Conservation (phyloP, 163 green algal species). For the Volvox carteri region DNA sequence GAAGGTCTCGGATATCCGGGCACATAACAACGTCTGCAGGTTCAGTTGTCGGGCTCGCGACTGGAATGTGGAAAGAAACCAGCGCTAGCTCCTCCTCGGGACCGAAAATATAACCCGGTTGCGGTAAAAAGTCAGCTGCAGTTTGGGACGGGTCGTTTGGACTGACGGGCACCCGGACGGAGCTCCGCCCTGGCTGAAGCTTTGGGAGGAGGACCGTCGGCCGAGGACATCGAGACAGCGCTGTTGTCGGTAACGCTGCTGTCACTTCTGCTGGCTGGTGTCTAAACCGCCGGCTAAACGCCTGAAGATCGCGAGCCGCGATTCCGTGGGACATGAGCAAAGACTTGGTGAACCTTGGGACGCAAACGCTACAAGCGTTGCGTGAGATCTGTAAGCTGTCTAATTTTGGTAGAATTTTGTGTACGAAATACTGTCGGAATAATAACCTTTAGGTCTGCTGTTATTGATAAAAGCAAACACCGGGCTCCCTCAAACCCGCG, state of each 20-base stretch:
- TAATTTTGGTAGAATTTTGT: too few species aligned
- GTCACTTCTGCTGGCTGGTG: neutral
- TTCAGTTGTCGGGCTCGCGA: constrained; percentile 12
- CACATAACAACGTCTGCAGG: neutral
- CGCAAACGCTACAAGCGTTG: too few species aligned
- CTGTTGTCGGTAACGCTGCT: neutral
- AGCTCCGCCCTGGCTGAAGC: neutral
- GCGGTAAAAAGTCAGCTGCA: neutral
- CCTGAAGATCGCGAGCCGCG: neutral
- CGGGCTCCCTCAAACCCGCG: too few species aligned
- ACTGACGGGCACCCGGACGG: neutral
- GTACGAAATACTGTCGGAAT: too few species aligned
- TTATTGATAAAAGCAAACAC: too few species aligned
- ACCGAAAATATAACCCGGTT: neutral
- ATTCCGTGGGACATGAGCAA: neutral
- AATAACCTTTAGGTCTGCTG: too few species aligned
- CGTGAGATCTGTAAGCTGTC: too few species aligned
- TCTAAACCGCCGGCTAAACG: neutral
- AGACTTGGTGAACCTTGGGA: neutral
- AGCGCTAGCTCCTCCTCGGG: constrained; percentile 38
- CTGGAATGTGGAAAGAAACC: constrained; percentile 52
- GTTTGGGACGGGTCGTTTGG: constrained; percentile 15
- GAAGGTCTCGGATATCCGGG: constrained; percentile 8
- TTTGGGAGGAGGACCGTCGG: neutral
- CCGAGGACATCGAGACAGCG: neutral